A percentile compares a stretch with the other conserved stretches of the same genome.
These are phyloP conservation scores for Colletotrichum sp. DNA, from an alignment of 2,329 filamentous ascomycete genomes.

Conservation along the genomic window DNA sequence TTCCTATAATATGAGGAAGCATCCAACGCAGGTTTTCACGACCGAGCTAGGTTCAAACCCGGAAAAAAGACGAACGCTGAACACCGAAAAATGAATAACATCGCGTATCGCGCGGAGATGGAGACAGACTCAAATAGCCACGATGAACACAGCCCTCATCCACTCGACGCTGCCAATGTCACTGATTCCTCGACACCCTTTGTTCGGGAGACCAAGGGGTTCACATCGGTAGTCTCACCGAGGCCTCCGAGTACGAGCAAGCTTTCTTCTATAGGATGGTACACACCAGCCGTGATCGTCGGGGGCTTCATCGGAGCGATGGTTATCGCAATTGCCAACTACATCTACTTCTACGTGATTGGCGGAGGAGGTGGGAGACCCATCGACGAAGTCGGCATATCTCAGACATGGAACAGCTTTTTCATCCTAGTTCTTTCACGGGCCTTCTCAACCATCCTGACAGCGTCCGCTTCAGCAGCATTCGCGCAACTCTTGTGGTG, in stretches of 20 bases:
- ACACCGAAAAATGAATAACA: not conserved
- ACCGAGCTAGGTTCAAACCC: not conserved
- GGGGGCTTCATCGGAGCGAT: not conserved
- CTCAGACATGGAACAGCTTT: not conserved
- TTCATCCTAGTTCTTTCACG: not conserved
- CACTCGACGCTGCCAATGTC: not conserved
- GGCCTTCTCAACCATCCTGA: not conserved
- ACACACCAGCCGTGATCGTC: not conserved
- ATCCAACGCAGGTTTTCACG: not conserved
- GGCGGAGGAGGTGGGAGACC: not conserved
- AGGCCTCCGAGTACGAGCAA: not conserved
- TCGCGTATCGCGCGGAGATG: not conserved
- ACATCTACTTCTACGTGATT: not conserved
- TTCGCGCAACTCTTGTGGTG: not conserved
- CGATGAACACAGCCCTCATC: not conserved
- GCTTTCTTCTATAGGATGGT: not conserved
- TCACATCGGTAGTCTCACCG: not conserved
- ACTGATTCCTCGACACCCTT: not conserved
- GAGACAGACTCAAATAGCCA: not conserved
- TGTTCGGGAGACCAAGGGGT: not conserved
- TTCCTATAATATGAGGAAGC: not conserved
- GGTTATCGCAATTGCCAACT: not conserved
- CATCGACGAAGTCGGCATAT: not conserved
- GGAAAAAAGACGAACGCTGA: not conserved
- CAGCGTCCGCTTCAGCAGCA: not conserved